A percentile compares a stretch with the other conserved stretches of the same genome.
These are phyloP conservation scores for Rhizoctonia solani DNA, from an alignment of 1,284 basidiomycete species.

Conservation along the genomic window DNA sequence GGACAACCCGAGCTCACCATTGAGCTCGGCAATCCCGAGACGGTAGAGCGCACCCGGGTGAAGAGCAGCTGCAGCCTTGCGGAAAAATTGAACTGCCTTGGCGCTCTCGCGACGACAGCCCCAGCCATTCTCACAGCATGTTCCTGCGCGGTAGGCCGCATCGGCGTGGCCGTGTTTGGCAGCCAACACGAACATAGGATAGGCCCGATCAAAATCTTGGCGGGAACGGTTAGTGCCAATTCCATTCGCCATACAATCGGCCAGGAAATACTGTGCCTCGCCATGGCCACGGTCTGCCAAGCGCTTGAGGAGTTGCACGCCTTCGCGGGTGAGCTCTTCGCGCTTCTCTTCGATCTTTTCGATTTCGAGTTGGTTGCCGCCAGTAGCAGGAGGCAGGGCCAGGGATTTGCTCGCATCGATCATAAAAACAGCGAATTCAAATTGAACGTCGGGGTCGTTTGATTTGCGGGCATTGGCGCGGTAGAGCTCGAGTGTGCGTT, in stretches of 20 bases:
- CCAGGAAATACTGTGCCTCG: slow-evolving; percentile 94
- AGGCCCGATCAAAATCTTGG: slow-evolving; percentile 97
- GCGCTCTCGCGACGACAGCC: slow-evolving; percentile 90
- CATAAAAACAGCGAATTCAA: slow-evolving; percentile 99
- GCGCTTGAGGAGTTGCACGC: slow-evolving; percentile 81
- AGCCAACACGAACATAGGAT: slow-evolving; percentile 93
- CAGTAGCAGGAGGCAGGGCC: slow-evolving; percentile 63
- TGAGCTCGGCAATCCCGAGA: slow-evolving; percentile 93
- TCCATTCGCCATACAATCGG: slow-evolving; percentile 97
- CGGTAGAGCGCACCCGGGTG: slow-evolving; percentile 98
- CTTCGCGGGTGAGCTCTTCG: slow-evolving; percentile 86
- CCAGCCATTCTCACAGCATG: slow-evolving; percentile 99
- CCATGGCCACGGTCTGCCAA: slow-evolving; percentile 93
- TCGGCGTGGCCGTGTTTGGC: slow-evolving; percentile 99
- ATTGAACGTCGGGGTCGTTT: slow-evolving; percentile 95
- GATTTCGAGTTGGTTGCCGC: slow-evolving; percentile 72
- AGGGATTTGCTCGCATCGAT: slow-evolving; percentile 92
- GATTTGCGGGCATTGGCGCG: slow-evolving; percentile 98
- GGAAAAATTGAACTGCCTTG: slow-evolving; percentile 93
- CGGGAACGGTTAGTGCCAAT: slow-evolving; percentile 86
- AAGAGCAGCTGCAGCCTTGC: slow-evolving; percentile 87
- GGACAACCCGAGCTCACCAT: slow-evolving; percentile 88
- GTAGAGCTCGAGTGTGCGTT: slow-evolving; percentile 95
- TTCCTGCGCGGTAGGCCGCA: slow-evolving; percentile 93
- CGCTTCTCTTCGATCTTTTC: slow-evolving; percentile 81